These are phyloP conservation scores for Cytospora paraplurivora DNA, from an alignment of 2,329 filamentous ascomycete genomes.

Conservation along the genomic window DNA sequence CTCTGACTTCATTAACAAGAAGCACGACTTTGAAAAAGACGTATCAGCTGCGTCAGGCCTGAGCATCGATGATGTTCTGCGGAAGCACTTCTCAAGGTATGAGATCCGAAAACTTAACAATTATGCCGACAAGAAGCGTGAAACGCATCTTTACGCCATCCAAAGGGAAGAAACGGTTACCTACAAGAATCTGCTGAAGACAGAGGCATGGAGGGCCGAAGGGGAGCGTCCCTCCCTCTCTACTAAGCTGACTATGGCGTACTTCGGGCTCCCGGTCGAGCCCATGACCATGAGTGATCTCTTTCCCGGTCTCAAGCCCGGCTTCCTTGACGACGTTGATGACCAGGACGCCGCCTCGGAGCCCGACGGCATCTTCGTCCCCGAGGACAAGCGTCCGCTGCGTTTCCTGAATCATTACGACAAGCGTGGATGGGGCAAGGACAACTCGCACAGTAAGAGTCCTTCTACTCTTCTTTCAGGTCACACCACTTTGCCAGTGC, in stretches of 20 bases:
- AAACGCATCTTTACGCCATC: not conserved
- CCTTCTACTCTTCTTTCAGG: not conserved
- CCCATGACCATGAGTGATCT: conserved; percentile 39
- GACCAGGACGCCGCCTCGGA: not conserved
- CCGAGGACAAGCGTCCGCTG: conserved; percentile 22
- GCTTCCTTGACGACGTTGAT: not conserved
- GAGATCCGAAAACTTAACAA: conserved; percentile 11
- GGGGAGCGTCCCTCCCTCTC: conserved; percentile 31
- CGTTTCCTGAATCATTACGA: conserved; percentile 28
- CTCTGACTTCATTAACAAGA: not conserved
- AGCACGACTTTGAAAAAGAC: not conserved
- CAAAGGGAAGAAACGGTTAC: conserved; percentile 3
- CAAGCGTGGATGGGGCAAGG: conserved; percentile 18
- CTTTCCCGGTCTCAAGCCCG: not conserved
- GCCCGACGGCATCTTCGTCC: conserved; percentile 19
- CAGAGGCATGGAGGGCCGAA: not conserved
- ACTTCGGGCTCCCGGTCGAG: conserved; percentile 49
- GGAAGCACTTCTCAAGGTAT: conserved; percentile 7
- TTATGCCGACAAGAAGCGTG: conserved; percentile 15
- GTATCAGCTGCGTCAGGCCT: not conserved
- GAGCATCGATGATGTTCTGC: conserved; percentile 7
- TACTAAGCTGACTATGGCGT: conserved; percentile 48
- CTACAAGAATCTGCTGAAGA: not conserved
- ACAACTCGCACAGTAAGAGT: conserved; percentile 16
- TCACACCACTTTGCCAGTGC: too few relatives aligned